Evolutionary conservation across 2,329 filamentous ascomycete genomes (phyloP).

Genomic region (Fusarium xylarioides): DNA sequence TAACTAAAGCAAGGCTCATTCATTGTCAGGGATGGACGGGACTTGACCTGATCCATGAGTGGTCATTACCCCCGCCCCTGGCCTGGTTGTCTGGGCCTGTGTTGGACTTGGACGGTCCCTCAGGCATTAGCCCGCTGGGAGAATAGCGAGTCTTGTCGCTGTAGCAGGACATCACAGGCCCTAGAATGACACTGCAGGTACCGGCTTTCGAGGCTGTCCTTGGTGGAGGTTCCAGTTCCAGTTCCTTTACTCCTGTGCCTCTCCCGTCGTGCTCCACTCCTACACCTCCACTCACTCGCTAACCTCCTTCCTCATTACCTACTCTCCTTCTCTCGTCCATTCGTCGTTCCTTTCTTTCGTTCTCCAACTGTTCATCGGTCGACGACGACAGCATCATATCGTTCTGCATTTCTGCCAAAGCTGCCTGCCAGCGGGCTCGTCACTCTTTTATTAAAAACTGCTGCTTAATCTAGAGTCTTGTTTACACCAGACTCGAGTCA

Average conservation of each 20-base stretch:
- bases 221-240: slow-evolving; percentile 10
- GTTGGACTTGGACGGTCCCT: slow-evolving; percentile 17
- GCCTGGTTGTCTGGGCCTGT: neutral
- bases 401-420: slow-evolving; percentile 38
- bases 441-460: slow-evolving; percentile 48
- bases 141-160: slow-evolving; percentile 12
- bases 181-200: neutral
- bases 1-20: slow-evolving; percentile 22
- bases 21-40: slow-evolving; percentile 30
- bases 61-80: slow-evolving; percentile 1
- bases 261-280: slow-evolving; percentile 32
- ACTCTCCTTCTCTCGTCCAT: slow-evolving; percentile 44
- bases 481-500: slow-evolving; percentile 31
- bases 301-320: slow-evolving; percentile 37
- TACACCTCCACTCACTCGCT: slow-evolving; percentile 20
- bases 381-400: slow-evolving; percentile 37
- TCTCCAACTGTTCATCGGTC: slow-evolving; percentile 50
- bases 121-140: slow-evolving; percentile 1
- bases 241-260: slow-evolving; percentile 27
- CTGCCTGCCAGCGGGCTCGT: slow-evolving; percentile 66
- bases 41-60: slow-evolving; percentile 16
- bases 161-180: neutral
- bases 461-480: slow-evolving; percentile 39
- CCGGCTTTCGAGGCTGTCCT: slow-evolving; percentile 18
- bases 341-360: slow-evolving; percentile 45